Base-by-base conservation (phyloP, 176 grass and related monocot species). In the Lolium rigidum region DNA sequence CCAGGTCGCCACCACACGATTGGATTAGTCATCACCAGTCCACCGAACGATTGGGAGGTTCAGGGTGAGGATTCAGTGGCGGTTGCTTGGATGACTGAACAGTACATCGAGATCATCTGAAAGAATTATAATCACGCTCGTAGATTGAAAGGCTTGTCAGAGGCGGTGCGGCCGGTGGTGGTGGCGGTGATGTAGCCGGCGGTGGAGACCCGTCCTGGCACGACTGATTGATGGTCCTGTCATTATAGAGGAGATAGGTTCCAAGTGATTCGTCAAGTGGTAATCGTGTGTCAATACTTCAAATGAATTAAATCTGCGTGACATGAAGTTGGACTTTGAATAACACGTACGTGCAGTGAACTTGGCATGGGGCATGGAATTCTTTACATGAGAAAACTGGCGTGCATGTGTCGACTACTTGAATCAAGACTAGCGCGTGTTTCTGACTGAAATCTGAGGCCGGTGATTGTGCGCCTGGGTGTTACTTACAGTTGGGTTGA, bases 141-240 rank as follows among this genome's bases (percentile, higher is more conserved):
- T 65, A 65, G 62, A 65, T 31, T 31, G 63, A 66, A 66, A 66
- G 5, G 26, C 35, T 66, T 66, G 65, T 66, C 21, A 18, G 49
- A n/a, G 65, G 13, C 1, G 84, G 86, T 18, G 28, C 10, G 10
- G 63, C 18, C 16, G 31, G 31, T 35, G 88, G 48, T 1, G 69
- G 26, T 0, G 77, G 9, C 0, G 85, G 49, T 0, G 85, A 21
- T 1, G 83, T 17, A 28, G 69, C 7, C 14, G 78, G 80, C 2
- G n/a, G 12, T 13, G 26, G 44, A 7, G 87, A 48, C 12, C 6
- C 67, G 52, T 85, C 65, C 66, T 43, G 12, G 87, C 92, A 94
- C 5, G 82, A 85, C 9, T 82, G 35, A 67, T 76, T 85, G 84
- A 94, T 76, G 84, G 74, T 91, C 91, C 91, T 93, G 74, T 35